These are phyloP conservation scores for Haplosporangium gracile DNA, from an alignment of 192 early-diverging fungal genomes.

Conservation along the genomic window DNA sequence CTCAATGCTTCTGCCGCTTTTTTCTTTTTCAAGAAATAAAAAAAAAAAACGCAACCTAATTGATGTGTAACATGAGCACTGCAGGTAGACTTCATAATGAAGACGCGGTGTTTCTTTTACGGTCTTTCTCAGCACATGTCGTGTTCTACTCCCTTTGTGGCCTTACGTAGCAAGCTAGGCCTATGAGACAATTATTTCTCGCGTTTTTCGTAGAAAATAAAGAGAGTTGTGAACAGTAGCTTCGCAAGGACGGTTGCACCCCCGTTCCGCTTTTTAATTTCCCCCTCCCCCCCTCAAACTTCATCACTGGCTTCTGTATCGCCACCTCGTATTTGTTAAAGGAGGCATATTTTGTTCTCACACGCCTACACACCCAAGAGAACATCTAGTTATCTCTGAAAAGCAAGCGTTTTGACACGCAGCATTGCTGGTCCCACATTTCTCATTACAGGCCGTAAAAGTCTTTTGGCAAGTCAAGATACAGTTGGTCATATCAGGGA, in stretches of 20 bases:
- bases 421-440: neutral
- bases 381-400: neutral
- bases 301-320: no score
- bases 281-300: no score
- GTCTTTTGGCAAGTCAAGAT: neutral
- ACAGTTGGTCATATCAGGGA: neutral
- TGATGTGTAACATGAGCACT: neutral
- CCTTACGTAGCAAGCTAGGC: neutral
- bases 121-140: neutral
- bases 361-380: neutral
- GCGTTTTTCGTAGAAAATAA: no score
- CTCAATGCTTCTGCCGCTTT: slow-evolving; percentile 5
- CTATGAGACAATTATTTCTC: no score
- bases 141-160: neutral
- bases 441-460: neutral
- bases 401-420: neutral
- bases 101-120: neutral
- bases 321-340: no score
- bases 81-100: neutral
- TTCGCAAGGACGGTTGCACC: no score
- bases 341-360: neutral
- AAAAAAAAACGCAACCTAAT: neutral
- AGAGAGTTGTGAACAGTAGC: no score
- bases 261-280: neutral
- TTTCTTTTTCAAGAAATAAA: neutral